A percentile compares a stretch with the other conserved stretches of the same genome.
These are phyloP conservation scores for Rauvolfia tetraphylla DNA, from an alignment of 257 asterid species.

Conservation along the genomic window DNA sequence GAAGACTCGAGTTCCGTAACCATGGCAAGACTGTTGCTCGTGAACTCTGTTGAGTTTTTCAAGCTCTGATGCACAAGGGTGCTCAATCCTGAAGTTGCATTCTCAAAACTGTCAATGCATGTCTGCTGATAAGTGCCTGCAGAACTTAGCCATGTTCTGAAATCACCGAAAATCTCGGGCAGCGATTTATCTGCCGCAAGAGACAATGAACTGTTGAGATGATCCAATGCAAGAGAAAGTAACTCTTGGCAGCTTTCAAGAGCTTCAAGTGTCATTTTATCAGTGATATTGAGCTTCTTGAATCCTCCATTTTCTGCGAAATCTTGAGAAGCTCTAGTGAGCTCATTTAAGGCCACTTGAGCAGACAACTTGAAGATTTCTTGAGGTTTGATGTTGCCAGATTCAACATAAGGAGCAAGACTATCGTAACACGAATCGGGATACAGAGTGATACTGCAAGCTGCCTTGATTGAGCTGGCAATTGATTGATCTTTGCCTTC, in stretches of 20 bases:
- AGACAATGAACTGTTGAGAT: slow-evolving; percentile 49
- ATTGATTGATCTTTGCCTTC: not conserved
- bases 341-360: slow-evolving; percentile 40
- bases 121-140: slow-evolving; percentile 72
- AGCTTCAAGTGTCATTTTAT: slow-evolving; percentile 30
- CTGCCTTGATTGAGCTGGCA: slow-evolving; percentile 30
- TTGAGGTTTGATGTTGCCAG: slow-evolving; percentile 29
- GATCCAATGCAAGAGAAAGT: slow-evolving; percentile 37
- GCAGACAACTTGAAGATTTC: slow-evolving; percentile 39
- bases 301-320: slow-evolving; percentile 7
- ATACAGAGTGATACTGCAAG: slow-evolving; percentile 33
- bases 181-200: not conserved
- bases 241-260: slow-evolving; percentile 38
- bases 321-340: slow-evolving; percentile 25
- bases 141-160: slow-evolving; percentile 76
- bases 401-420: slow-evolving; percentile 29
- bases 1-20: not conserved
- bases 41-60: slow-evolving; percentile 50
- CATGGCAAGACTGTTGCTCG: slow-evolving; percentile 71
- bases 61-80: slow-evolving; percentile 18
- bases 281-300: slow-evolving; percentile 25
- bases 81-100: slow-evolving; percentile 12
- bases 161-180: slow-evolving; percentile 36
- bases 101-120: slow-evolving; percentile 54
- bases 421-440: slow-evolving; percentile 43